Percentiles rank a stretch among this genome's conserved stretches.
Conservation (phyloP, 2,329 filamentous ascomycete species). For the Fusarium floridanum region DNA sequence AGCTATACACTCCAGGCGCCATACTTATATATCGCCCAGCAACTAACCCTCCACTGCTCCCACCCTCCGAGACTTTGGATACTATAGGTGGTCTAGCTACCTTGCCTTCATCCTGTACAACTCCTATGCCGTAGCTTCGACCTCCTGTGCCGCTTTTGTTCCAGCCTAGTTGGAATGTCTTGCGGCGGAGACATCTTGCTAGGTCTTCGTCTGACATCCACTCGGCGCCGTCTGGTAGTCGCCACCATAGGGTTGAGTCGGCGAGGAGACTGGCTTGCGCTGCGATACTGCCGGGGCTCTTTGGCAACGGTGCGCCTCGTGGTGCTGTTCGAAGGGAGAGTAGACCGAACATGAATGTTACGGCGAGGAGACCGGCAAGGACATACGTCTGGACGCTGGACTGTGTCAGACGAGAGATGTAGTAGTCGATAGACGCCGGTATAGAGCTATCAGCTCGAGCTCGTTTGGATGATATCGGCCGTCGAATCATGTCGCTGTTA, state of each 20-base stretch:
- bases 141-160: slow-evolving; percentile 30
- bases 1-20: slow-evolving; percentile 44
- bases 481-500: slow-evolving; percentile 37
- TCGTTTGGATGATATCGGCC: slow-evolving; percentile 18
- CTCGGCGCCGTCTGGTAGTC: slow-evolving; percentile 45
- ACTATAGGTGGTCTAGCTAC: slow-evolving; percentile 17
- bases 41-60: slow-evolving; percentile 22
- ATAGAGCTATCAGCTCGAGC: slow-evolving; percentile 23
- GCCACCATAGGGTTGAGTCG: slow-evolving; percentile 47
- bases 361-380: slow-evolving; percentile 37
- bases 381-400: slow-evolving; percentile 37
- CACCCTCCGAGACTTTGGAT: slow-evolving; percentile 16
- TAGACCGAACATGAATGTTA: slow-evolving; percentile 38
- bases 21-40: slow-evolving; percentile 43
- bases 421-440: slow-evolving; percentile 39
- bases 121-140: slow-evolving; percentile 43
- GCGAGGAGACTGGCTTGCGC: slow-evolving; percentile 47
- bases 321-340: slow-evolving; percentile 42
- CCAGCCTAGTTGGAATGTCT: slow-evolving; percentile 45
- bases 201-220: slow-evolving; percentile 46
- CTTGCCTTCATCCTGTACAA: slow-evolving; percentile 47
- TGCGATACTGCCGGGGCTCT: slow-evolving; percentile 48
- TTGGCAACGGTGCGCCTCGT: slow-evolving; percentile 38
- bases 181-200: slow-evolving; percentile 43
- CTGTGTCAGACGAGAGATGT: slow-evolving; percentile 40